These are phyloP conservation scores for Peniophora sp. DNA, from an alignment of 1,284 basidiomycete species.

Conservation along the genomic window DNA sequence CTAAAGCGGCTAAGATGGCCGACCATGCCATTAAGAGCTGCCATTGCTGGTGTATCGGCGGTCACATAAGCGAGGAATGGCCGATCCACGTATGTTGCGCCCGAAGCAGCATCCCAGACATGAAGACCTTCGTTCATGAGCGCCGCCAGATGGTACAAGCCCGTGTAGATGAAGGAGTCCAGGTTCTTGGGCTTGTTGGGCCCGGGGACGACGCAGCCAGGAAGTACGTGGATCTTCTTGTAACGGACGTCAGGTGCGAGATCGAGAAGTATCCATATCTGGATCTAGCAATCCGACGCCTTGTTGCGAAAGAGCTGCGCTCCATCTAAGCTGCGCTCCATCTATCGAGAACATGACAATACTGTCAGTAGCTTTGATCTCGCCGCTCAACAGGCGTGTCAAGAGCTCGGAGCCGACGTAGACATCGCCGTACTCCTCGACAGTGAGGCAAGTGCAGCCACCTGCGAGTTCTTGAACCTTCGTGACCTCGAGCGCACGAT, in stretches of 20 bases:
- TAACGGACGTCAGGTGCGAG: conserved; percentile 12
- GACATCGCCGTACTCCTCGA: conserved; percentile 4
- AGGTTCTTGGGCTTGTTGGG: conserved; percentile 9
- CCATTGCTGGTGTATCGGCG: conserved; percentile 6
- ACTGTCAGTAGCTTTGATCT: conserved; percentile 5
- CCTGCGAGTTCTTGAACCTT: neutral
- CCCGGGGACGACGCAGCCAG: conserved; percentile 10
- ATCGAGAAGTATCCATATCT: conserved; percentile 14
- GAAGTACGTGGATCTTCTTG: conserved; percentile 10
- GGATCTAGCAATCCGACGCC: conserved; percentile 15
- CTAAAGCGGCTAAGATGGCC: conserved; percentile 8
- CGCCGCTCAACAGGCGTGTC: neutral
- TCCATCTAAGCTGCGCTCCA: no score
- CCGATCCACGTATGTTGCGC: neutral
- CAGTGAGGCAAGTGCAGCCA: no score
- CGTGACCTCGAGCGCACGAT: conserved; percentile 8
- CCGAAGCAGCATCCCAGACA: conserved; percentile 3
- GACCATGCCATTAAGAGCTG: conserved; percentile 5
- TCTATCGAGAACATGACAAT: conserved; percentile 14
- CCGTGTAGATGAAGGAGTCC: conserved; percentile 11
- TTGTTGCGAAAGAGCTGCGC: conserved; percentile 15
- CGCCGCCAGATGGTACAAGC: conserved; percentile 2
- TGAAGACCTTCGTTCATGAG: conserved; percentile 1
- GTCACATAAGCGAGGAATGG: conserved; percentile 5
- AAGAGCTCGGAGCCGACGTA: conserved; percentile 3